phyloP scores from a whole-genome alignment of 2,329 filamentous ascomycete genomes.

The Triangularia setosa region DNA sequence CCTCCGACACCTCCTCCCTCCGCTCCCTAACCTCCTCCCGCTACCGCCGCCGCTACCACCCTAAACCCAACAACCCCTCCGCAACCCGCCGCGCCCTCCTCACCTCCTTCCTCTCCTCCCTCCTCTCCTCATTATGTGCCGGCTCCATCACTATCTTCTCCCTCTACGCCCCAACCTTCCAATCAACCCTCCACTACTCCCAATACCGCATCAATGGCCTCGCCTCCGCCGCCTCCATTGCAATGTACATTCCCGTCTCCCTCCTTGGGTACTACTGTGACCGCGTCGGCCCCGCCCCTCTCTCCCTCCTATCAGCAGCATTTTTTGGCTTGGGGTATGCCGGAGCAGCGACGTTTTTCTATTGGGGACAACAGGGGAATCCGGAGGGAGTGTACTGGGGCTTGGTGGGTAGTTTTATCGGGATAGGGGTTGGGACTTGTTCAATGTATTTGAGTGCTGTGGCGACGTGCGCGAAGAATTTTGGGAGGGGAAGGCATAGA shows the following conservation, averaged over 20 bases:
- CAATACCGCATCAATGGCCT: slow-evolving; percentile 84
- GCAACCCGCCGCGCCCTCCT: slow-evolving; percentile 32
- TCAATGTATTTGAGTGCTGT: slow-evolving; percentile 87
- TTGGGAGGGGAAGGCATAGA: slow-evolving; percentile 81
- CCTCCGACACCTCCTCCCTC: slow-evolving; percentile 24
- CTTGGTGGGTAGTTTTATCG: slow-evolving; percentile 83
- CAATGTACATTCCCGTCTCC: slow-evolving; percentile 89
- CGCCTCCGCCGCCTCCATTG: slow-evolving; percentile 76
- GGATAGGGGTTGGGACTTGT: slow-evolving; percentile 78
- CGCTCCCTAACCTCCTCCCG: slow-evolving; percentile 18
- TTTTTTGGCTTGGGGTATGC: slow-evolving; percentile 81
- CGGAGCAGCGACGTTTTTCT: slow-evolving; percentile 70
- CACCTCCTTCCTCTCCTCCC: slow-evolving; percentile 51
- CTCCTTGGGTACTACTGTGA: slow-evolving; percentile 90
- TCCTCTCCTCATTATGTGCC: slow-evolving; percentile 66
- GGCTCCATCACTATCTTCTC: slow-evolving; percentile 93
- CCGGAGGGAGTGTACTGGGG: slow-evolving; percentile 60
- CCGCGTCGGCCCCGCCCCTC: slow-evolving; percentile 72
- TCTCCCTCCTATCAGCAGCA: slow-evolving; percentile 67
- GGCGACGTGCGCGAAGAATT: slow-evolving; percentile 98
- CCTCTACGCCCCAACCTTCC: slow-evolving; percentile 87
- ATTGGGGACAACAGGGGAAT: slow-evolving; percentile 37
- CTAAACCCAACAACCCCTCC: background rate
- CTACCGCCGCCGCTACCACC: background rate
- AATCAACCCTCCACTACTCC: slow-evolving; percentile 78